Conservation (phyloP, 2,329 filamentous ascomycete species). For the Aspergillus ochraceus region DNA sequence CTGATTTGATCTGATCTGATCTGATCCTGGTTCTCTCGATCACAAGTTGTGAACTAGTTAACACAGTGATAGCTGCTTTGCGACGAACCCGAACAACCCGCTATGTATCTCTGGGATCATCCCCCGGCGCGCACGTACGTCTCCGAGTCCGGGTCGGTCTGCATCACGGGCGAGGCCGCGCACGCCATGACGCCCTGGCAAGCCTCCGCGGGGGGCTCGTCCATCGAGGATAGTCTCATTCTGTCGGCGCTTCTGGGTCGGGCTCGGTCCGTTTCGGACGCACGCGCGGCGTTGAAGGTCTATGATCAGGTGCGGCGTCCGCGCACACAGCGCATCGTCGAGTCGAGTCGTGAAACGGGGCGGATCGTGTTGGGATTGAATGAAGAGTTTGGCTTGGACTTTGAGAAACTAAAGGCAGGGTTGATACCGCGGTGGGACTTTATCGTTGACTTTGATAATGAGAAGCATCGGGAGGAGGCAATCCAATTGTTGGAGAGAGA, state of each 20-base stretch:
- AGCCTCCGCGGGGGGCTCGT: slow-evolving; percentile 38
- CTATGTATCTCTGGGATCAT: slow-evolving; percentile 6
- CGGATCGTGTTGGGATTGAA: not conserved
- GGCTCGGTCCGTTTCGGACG: not conserved
- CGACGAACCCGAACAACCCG: not conserved
- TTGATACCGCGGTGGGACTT: not conserved
- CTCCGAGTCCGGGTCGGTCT: not conserved
- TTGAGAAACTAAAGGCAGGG: not conserved
- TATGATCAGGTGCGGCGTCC: slow-evolving; percentile 5
- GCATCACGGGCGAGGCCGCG: slow-evolving; percentile 40
- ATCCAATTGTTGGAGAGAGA: not conserved
- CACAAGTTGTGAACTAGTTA: too few species aligned
- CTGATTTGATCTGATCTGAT: too few species aligned
- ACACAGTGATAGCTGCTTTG: too few species aligned
- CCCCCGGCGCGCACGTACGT: not conserved
- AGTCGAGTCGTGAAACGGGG: not conserved
- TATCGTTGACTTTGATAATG: not conserved
- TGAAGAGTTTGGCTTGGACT: not conserved
- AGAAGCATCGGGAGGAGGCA: not conserved
- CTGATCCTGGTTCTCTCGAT: too few species aligned
- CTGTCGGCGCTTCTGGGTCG: slow-evolving; percentile 30
- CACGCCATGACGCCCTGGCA: slow-evolving; percentile 40
- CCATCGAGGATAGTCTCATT: slow-evolving; percentile 40
- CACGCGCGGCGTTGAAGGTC: not conserved
- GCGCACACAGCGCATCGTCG: slow-evolving; percentile 2